Conservation (phyloP, 2,329 filamentous ascomycete genomes). For the Macrophomina tecta region DNA sequence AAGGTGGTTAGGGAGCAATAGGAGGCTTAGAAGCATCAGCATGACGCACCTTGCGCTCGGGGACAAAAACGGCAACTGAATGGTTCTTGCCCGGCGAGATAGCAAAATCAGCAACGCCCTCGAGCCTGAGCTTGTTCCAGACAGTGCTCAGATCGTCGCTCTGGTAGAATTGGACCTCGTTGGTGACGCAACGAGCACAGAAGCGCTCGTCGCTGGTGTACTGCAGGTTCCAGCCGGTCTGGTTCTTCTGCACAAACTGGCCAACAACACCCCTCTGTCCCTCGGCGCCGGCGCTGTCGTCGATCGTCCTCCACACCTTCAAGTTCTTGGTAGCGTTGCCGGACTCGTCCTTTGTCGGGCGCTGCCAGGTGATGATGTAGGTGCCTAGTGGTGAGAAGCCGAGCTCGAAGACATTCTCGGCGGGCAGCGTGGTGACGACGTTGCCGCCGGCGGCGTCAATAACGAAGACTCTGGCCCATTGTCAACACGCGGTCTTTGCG, state of each 20-base stretch:
- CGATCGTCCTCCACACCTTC: constrained; percentile 90
- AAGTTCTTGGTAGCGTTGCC: constrained; percentile 95
- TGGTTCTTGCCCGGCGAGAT: constrained; percentile 88
- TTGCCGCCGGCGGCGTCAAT: constrained; percentile 80
- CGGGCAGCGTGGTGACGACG: constrained; percentile 74
- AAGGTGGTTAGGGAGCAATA: constrained; percentile 31
- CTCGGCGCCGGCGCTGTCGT: constrained; percentile 65
- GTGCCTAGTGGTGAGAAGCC: constrained; percentile 92
- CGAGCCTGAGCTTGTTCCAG: constrained; percentile 93
- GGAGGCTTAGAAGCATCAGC: background rate
- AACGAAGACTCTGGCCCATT: constrained; percentile 70
- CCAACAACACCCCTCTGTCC: constrained; percentile 77
- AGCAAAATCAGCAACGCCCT: constrained; percentile 88
- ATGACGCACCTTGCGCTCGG: constrained; percentile 82
- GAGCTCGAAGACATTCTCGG: constrained; percentile 88
- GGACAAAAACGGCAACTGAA: constrained; percentile 92
- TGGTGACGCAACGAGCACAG: constrained; percentile 91
- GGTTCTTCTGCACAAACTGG: constrained; percentile 92
- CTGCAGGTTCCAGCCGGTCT: constrained; percentile 96
- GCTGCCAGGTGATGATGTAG: constrained; percentile 96
- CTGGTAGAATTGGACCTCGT: constrained; percentile 97
- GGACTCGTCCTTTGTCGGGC: constrained; percentile 87
- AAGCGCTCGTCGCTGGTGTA: constrained; percentile 93
- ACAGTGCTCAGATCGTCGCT: constrained; percentile 83
- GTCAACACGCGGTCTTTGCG: constrained; percentile 22